Base-by-base conservation (phyloP, 2,329 filamentous ascomycete genomes). In the Lachnellula cervina region DNA sequence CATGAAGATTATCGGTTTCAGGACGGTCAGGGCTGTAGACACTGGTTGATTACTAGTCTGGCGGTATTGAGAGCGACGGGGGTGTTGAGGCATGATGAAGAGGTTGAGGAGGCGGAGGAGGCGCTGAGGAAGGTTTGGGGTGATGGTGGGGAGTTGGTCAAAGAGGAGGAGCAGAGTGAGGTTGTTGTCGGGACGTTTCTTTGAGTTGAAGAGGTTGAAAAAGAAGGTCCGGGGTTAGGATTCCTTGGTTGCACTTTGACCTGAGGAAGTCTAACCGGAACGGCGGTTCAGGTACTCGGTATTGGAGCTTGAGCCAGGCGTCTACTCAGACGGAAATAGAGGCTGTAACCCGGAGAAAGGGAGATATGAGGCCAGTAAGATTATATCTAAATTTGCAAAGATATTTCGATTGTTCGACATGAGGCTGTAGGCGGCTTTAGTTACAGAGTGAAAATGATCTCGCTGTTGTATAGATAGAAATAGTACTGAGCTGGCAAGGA, bases 81-180 rank as follows among this genome's bases (percentile, higher is more conserved):
- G 7, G 11, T 44, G 4, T 21, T 44, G n/a, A 44, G 11, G 5
- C 5, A 6, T 84, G 69, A 88, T 80, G 19, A 11, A 58, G 92
- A 92, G n/a, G 88, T 94, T 62, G 84, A 88, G 56, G 92, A 89
- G 78, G 19, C 42, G 19, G 19, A 44, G 16, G 19, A 44, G 42
- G 19, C 19, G 19, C 5, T 44, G 6, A 44, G 19, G 16, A 6
- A n/a, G 37, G 37, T 40, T 17, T 40, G 37, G 37, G n/a, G 37
- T 2, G 37, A 17, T 40, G 37, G 16, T 17, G 37, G 37, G 37
- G 37, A 17, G 37, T n/a, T n/a, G 37, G 16, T 40, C 16, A 9
- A 17, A 16, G 37, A 40, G 16, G 37, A 40, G 16, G 8, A 40
- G 37, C 37, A 40, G 37, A 17, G 37, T 40, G 37, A 40, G 37